A percentile compares a stretch with the other conserved stretches of the same genome.
These are phyloP conservation scores for Mortierella claussenii DNA, from an alignment of 192 early-diverging fungal species.

Conservation along the genomic window DNA sequence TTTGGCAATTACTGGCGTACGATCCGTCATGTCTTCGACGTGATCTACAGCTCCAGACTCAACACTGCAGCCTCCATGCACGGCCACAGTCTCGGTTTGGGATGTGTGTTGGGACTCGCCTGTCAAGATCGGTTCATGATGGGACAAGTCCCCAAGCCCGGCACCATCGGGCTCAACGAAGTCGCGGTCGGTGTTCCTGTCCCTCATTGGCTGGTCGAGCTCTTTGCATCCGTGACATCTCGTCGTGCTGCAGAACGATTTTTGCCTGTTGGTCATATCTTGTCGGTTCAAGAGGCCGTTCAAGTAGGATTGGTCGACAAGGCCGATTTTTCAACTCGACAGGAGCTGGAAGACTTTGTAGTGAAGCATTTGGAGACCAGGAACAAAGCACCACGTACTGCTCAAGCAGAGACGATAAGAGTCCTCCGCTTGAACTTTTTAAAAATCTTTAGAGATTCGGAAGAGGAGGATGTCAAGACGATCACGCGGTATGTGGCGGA, in stretches of 20 bases:
- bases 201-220: constrained; percentile 37
- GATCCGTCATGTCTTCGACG: constrained; percentile 39
- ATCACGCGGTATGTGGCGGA: constrained; percentile 26
- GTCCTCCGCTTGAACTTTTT: constrained; percentile 37
- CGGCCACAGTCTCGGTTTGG: constrained; percentile 44
- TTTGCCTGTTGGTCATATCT: constrained; percentile 36
- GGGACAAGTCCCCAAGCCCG: constrained; percentile 24
- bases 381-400: constrained; percentile 12
- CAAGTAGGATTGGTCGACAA: constrained; percentile 33
- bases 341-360: constrained; percentile 49
- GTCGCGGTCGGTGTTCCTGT: constrained; percentile 48
- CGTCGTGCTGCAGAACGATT: constrained; percentile 46
- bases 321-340: constrained; percentile 29
- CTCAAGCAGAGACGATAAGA: constrained; percentile 44
- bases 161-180: constrained; percentile 47
- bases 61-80: constrained; percentile 51
- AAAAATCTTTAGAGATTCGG: constrained; percentile 16
- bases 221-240: constrained; percentile 36
- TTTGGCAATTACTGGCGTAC: constrained; percentile 40
- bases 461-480: constrained; percentile 36
- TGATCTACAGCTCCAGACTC: constrained; percentile 43
- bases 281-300: constrained; percentile 35
- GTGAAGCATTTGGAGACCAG: constrained; percentile 31
- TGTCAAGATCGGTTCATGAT: constrained; percentile 52
- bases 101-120: constrained; percentile 49